Evolutionary conservation across 257 asterid genomes (phyloP).

Genomic region (Solanum lycopersicoides): DNA sequence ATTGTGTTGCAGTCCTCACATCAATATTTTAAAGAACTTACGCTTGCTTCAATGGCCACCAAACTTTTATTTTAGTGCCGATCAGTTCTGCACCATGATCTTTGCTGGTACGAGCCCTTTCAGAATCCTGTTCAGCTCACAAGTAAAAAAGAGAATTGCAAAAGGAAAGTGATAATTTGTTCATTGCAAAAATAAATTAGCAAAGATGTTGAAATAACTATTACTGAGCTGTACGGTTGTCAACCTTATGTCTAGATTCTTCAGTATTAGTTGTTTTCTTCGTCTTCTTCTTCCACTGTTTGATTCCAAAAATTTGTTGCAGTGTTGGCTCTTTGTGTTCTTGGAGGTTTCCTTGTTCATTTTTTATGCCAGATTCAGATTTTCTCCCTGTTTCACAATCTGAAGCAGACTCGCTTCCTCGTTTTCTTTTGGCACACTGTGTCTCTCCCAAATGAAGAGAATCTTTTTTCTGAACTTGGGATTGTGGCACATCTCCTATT

Average conservation of each 20-base stretch:
- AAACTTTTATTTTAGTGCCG: constrained; percentile 37
- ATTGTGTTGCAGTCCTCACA: not conserved
- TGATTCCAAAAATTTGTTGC: constrained; percentile 2
- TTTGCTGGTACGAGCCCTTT: constrained; percentile 3
- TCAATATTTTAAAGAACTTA: constrained; percentile 14
- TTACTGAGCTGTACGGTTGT: too few species aligned
- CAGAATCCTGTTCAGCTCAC: constrained; percentile 4
- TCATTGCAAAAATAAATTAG: too few species aligned
- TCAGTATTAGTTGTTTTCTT: too few species aligned
- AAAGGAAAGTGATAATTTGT: too few species aligned
- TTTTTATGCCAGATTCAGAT: constrained; percentile 1
- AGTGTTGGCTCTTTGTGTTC: constrained; percentile 3
- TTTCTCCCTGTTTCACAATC: not conserved
- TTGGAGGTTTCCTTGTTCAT: constrained; percentile 11
- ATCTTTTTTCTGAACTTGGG: constrained; percentile 9
- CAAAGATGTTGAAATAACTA: too few species aligned
- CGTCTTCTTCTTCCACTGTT: too few species aligned
- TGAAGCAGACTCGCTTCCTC: not conserved
- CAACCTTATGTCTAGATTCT: too few species aligned
- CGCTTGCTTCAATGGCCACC: constrained; percentile 37
- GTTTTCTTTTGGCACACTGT: not conserved
- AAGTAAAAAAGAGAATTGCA: too few species aligned
- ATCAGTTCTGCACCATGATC: constrained; percentile 30
- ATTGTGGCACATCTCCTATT: not conserved
- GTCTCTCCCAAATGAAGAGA: not conserved